A percentile compares a stretch with the other conserved stretches of the same genome.
phyloP scores from a whole-genome alignment of 2,329 filamentous ascomycete species.

The Fusarium staphyleae region DNA sequence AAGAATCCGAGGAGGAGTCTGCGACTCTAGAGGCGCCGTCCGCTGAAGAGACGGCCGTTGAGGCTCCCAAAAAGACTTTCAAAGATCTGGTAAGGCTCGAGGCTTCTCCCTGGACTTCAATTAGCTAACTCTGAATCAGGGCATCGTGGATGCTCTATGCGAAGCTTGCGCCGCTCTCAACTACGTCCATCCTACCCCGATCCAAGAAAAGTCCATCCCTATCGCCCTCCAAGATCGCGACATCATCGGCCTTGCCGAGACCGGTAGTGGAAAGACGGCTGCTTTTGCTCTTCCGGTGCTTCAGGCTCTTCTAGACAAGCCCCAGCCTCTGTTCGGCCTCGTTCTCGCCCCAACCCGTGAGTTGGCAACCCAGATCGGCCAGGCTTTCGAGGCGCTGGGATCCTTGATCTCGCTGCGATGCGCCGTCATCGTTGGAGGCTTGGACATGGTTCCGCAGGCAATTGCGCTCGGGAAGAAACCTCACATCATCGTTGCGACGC shows the following conservation, averaged over 20 bases:
- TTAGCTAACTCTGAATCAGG: conserved; percentile 54
- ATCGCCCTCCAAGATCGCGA: conserved; percentile 80
- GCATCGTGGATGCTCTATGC: conserved; percentile 84
- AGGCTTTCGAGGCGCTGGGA: conserved; percentile 87
- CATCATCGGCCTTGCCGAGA: conserved; percentile 93
- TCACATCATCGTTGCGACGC: conserved; percentile 91
- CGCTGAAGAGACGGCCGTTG: conserved; percentile 42
- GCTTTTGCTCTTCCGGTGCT: conserved; percentile 94
- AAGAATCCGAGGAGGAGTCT: conserved; percentile 45
- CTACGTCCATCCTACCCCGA: conserved; percentile 87
- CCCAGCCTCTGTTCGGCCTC: conserved; percentile 84
- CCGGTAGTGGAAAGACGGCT: conserved; percentile 93
- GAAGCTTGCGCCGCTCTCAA: conserved; percentile 85
- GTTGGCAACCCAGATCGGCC: conserved; percentile 87
- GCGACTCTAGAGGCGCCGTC: conserved; percentile 46
- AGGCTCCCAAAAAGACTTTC: conserved; percentile 69
- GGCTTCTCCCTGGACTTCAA: background rate
- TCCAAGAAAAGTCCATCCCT: conserved; percentile 87
- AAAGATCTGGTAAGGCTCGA: conserved; percentile 62
- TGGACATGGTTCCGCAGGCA: conserved; percentile 93
- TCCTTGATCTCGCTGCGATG: conserved; percentile 87
- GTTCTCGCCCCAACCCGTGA: conserved; percentile 93
- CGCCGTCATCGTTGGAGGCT: conserved; percentile 86
- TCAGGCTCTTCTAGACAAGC: conserved; percentile 87
- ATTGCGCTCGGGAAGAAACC: conserved; percentile 96